phyloP scores from a whole-genome alignment of 192 early-diverging fungal genomes.

The Dissophora globulifera region DNA sequence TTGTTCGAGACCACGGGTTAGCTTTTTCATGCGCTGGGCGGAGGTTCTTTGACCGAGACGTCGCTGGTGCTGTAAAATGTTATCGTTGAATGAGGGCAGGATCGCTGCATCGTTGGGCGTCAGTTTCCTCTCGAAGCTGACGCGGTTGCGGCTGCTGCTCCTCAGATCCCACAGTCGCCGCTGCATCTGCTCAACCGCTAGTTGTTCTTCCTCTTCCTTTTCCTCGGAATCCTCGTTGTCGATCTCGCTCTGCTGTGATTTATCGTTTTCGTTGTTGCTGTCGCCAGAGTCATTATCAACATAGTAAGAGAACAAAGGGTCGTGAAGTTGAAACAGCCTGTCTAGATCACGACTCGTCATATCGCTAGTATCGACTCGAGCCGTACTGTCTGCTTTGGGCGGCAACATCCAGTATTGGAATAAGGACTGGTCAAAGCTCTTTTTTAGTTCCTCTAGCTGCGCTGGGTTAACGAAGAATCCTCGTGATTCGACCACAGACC shows the following conservation, averaged over 20 bases:
- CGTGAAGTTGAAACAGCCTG: background rate
- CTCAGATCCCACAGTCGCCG: conserved; percentile 5
- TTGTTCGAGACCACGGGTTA: background rate
- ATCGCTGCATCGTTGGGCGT: background rate
- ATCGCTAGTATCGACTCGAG: conserved; percentile 9
- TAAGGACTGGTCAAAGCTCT: conserved; percentile 10
- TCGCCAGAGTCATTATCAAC: no score
- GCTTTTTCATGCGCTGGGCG: conserved; percentile 1
- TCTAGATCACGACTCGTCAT: conserved; percentile 9
- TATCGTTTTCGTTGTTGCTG: background rate
- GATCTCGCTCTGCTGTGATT: no score
- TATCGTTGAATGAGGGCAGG: no score
- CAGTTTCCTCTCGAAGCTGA: conserved; percentile 11
- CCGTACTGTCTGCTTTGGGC: background rate
- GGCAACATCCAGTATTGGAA: conserved; percentile 7
- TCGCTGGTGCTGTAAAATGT: background rate
- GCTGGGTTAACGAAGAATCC: conserved; percentile 19
- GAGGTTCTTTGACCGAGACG: background rate
- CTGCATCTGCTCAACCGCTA: background rate
- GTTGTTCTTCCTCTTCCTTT: background rate
- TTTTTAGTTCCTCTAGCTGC: conserved; percentile 6
- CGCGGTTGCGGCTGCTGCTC: conserved; percentile 28
- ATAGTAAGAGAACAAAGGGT: conserved; percentile 6
- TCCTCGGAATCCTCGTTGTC: background rate
- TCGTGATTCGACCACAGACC: conserved; percentile 22